Percentiles rank a stretch among this genome's conserved stretches.
Conservation (phyloP, 441 rosid genomes). For the Eugenia klotzschiana region DNA sequence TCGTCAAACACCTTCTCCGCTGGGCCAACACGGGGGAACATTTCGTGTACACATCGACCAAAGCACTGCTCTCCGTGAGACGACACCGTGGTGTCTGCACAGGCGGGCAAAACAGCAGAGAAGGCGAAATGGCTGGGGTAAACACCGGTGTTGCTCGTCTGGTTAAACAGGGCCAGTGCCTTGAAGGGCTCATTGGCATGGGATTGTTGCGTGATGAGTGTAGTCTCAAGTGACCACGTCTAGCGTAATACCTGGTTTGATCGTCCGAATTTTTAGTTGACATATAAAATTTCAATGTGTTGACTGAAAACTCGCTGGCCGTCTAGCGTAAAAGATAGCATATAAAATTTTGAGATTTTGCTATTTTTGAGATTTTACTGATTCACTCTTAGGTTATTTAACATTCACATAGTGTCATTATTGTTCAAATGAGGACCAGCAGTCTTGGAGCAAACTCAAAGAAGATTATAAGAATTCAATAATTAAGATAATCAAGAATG, state of each 20-base stretch:
- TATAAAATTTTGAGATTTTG: too few species aligned
- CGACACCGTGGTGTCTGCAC: not conserved
- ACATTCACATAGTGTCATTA: too few species aligned
- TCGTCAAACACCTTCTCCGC: conserved; percentile 22
- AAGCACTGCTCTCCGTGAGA: conserved; percentile 8
- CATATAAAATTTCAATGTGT: too few species aligned
- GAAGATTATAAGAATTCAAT: not conserved
- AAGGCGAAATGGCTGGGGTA: conserved; percentile 18
- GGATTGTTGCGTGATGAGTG: conserved; percentile 11
- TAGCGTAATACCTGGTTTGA: too few species aligned
- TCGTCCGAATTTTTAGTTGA: too few species aligned
- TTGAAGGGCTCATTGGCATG: conserved; percentile 7
- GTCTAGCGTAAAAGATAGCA: too few species aligned
- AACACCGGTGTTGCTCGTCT: conserved; percentile 15
- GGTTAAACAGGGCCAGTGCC: conserved; percentile 10
- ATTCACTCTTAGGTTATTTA: too few species aligned
- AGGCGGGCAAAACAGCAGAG: conserved; percentile 17
- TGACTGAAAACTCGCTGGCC: too few species aligned
- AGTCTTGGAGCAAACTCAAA: not conserved
- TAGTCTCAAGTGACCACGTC: conserved; percentile 20
- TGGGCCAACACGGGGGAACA: not conserved
- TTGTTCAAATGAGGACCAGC: too few species aligned
- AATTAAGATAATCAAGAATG: not conserved
- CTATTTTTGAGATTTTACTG: too few species aligned
- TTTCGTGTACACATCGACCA: conserved; percentile 14